Percentiles rank a stretch among this genome's conserved stretches.
Conservation (phyloP, 208 protist species). For the Acanthamoeba rhysodes region DNA sequence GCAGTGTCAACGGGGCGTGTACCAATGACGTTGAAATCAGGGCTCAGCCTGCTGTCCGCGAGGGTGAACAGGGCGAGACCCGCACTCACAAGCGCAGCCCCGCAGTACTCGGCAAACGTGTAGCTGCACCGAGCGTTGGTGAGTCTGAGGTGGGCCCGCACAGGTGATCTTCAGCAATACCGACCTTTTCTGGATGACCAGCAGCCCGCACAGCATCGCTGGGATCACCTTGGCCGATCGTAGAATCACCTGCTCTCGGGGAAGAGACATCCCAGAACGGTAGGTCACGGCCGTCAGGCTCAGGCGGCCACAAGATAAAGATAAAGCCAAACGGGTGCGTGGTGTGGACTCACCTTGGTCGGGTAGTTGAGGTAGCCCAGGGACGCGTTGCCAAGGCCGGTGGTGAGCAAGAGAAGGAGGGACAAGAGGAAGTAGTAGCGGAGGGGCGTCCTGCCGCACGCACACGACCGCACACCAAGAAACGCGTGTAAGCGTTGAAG, state of each 20-base stretch:
- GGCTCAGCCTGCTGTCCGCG: neutral
- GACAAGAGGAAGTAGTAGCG: constrained; percentile 25
- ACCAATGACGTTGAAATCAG: neutral
- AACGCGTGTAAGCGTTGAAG: no score
- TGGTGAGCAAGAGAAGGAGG: neutral
- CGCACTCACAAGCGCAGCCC: neutral
- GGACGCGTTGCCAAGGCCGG: neutral
- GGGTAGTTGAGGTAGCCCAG: constrained; percentile 27
- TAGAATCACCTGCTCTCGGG: neutral
- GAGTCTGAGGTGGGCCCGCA: neutral
- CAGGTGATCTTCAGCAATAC: neutral
- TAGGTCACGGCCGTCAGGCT: no score
- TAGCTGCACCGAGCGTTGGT: neutral
- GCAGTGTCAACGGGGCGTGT: neutral
- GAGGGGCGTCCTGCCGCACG: neutral
- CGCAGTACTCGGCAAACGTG: neutral
- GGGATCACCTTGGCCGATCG: constrained; percentile 19
- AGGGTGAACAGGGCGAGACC: neutral
- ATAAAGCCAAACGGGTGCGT: neutral
- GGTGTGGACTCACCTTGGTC: neutral
- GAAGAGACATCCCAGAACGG: neutral
- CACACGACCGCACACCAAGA: no score
- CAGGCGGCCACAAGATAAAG: no score
- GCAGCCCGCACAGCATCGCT: neutral
- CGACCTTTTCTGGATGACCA: neutral